Percentiles rank a stretch among this genome's conserved stretches.
Conservation (phyloP, 1,284 basidiomycete genomes). For the Testicularia cyperi region DNA sequence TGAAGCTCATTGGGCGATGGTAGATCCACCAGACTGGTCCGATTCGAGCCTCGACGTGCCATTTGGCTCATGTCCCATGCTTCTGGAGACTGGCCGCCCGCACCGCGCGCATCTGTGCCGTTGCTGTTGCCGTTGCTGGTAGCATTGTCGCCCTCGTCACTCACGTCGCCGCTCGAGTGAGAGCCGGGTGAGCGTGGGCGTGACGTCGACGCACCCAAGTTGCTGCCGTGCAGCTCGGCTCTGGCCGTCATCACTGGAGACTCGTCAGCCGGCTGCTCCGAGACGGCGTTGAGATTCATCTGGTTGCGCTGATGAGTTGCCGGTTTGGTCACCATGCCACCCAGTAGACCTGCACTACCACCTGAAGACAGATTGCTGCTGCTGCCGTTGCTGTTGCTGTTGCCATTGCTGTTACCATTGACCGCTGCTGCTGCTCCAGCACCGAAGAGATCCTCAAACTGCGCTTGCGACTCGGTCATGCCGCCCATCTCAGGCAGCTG, state of each 20-base stretch:
- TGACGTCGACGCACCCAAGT: too few relatives aligned
- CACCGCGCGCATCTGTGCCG: too few relatives aligned
- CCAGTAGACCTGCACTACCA: slow-evolving; percentile 3
- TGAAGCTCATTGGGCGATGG: slow-evolving; percentile 33
- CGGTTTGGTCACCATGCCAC: slow-evolving; percentile 22
- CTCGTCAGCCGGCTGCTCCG: slow-evolving; percentile 33
- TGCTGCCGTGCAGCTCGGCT: slow-evolving; percentile 4
- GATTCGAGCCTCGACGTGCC: slow-evolving; percentile 15
- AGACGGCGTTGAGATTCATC: slow-evolving; percentile 35
- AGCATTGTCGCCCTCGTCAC: background rate
- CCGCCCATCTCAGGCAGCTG: slow-evolving; percentile 28
- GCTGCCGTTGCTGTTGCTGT: slow-evolving; percentile 4
- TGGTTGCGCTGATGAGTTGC: slow-evolving; percentile 34
- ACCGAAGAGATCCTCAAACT: slow-evolving; percentile 36
- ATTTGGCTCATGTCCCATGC: slow-evolving; percentile 32
- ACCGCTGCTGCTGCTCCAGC: too few relatives aligned
- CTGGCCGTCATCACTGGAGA: slow-evolving; percentile 20
- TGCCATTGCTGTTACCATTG: background rate
- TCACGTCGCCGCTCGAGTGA: too few relatives aligned
- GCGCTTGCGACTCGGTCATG: slow-evolving; percentile 20
- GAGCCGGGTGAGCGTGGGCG: too few relatives aligned
- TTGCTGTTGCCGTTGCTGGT: background rate
- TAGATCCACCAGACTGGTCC: slow-evolving; percentile 33
- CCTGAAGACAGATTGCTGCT: background rate
- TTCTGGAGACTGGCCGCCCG: slow-evolving; percentile 22